Percentiles rank a stretch among this genome's conserved stretches.
Conservation (phyloP, 2,329 filamentous ascomycete species). For the Epichloe elymi region DNA sequence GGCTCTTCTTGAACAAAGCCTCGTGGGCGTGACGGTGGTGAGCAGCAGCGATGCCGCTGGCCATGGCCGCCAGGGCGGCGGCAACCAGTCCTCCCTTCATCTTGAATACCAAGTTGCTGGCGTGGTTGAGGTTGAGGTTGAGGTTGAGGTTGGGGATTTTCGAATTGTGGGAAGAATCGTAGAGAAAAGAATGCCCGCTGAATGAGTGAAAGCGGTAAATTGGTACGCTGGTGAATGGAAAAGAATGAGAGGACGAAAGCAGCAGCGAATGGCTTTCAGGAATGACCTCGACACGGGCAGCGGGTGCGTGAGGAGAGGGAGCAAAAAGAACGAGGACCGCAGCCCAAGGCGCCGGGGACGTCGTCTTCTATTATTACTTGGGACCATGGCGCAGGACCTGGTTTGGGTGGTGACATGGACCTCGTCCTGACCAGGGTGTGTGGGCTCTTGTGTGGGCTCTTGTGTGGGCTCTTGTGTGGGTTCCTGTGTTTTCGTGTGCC, state of each 20-base stretch:
- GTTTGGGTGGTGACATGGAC: not conserved
- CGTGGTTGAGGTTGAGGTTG: not conserved
- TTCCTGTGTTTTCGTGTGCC: not conserved
- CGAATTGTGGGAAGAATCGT: slow-evolving; percentile 8
- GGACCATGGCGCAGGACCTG: slow-evolving; percentile 1
- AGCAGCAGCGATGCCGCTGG: slow-evolving; percentile 40
- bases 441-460: not conserved
- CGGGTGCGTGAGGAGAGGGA: slow-evolving; percentile 26
- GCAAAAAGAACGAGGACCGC: slow-evolving; percentile 20
- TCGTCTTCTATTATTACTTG: slow-evolving; percentile 22
- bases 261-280: slow-evolving; percentile 29
- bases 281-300: slow-evolving; percentile 36
- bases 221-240: slow-evolving; percentile 39
- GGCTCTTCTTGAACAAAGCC: slow-evolving; percentile 42
- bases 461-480: not conserved
- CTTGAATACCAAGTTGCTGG: slow-evolving; percentile 25
- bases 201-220: slow-evolving; percentile 57
- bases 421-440: not conserved
- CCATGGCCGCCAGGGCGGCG: slow-evolving; percentile 49
- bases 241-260: slow-evolving; percentile 39
- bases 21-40: slow-evolving; percentile 53
- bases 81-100: slow-evolving; percentile 66
- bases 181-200: slow-evolving; percentile 60
- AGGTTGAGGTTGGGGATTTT: not conserved
- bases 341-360: not conserved